phyloP scores from a whole-genome alignment of 495 filamentous ascomycete genomes.

The Aspergillus heteromorphus region DNA sequence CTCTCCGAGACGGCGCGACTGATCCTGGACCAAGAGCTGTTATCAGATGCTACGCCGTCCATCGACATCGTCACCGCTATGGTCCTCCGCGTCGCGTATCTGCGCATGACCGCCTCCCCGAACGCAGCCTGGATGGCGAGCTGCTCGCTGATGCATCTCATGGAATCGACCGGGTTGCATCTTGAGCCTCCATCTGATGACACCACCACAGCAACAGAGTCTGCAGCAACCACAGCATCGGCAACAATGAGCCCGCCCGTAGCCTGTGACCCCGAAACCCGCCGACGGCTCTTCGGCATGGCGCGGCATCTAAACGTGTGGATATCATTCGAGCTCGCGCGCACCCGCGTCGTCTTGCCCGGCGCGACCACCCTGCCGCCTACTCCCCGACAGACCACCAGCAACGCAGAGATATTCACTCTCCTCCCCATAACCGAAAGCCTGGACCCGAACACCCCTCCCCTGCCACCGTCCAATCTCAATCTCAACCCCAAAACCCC shows the following conservation, averaged over 20 bases:
- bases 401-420: constrained; percentile 33
- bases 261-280: constrained; percentile 31
- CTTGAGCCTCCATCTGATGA: constrained; percentile 30
- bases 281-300: constrained; percentile 44
- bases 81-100: constrained; percentile 49
- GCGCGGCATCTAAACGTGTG: constrained; percentile 47
- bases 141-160: constrained; percentile 49
- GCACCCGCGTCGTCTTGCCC: constrained; percentile 43
- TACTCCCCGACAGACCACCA: constrained; percentile 12
- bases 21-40: constrained; percentile 38
- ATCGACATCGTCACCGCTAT: constrained; percentile 43
- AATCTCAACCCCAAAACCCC: too few species aligned
- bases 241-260: constrained; percentile 11
- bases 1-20: constrained; percentile 38
- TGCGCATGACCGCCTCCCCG: constrained; percentile 47
- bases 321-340: constrained; percentile 50
- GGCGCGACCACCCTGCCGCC: constrained; percentile 33
- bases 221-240: too few species aligned
- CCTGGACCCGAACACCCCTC: constrained; percentile 40
- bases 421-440: constrained; percentile 42
- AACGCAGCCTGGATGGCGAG: constrained; percentile 53
- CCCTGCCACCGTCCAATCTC: too few species aligned
- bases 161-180: constrained; percentile 50
- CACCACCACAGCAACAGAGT: too few species aligned
- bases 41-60: constrained; percentile 28